A percentile compares a stretch with the other conserved stretches of the same genome.
Evolutionary conservation across 306 rosid genomes (phyloP).

Genomic region (Comarum palustre): DNA sequence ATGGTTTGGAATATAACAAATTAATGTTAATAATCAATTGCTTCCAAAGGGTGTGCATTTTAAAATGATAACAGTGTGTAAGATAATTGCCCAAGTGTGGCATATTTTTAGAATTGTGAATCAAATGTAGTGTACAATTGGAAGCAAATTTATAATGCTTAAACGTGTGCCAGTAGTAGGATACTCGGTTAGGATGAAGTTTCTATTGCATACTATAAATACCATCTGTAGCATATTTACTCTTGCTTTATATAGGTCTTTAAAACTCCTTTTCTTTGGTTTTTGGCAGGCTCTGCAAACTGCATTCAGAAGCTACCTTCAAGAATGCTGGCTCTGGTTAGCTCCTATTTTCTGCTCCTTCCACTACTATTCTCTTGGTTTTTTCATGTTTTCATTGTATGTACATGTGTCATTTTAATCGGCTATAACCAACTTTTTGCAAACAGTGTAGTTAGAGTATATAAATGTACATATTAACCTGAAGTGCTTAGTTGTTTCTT

Average conservation of each 20-base stretch:
- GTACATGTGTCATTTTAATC: too few species aligned
- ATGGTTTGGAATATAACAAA: too few species aligned
- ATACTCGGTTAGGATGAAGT: not conserved
- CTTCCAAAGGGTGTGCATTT: not conserved
- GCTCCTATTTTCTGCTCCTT: constrained; percentile 13
- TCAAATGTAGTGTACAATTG: not conserved
- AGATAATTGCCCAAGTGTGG: too few species aligned
- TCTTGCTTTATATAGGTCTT: not conserved
- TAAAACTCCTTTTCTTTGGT: not conserved
- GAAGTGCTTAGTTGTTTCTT: not conserved
- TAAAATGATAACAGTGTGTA: not conserved
- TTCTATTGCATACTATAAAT: not conserved
- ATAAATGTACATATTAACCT: too few species aligned
- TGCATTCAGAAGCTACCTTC: constrained; percentile 91
- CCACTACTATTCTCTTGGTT: not conserved
- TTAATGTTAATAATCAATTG: not conserved
- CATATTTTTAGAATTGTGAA: too few species aligned
- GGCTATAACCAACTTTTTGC: too few species aligned
- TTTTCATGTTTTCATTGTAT: too few species aligned
- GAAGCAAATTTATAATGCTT: too few species aligned
- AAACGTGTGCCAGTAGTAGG: too few species aligned
- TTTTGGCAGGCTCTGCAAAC: constrained; percentile 79
- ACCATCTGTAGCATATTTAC: not conserved
- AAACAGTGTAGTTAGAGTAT: not conserved
- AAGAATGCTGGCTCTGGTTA: constrained; percentile 82